Evolutionary conservation across 2,329 filamentous ascomycete genomes (phyloP).

Genomic region (Diplodia mutila): DNA sequence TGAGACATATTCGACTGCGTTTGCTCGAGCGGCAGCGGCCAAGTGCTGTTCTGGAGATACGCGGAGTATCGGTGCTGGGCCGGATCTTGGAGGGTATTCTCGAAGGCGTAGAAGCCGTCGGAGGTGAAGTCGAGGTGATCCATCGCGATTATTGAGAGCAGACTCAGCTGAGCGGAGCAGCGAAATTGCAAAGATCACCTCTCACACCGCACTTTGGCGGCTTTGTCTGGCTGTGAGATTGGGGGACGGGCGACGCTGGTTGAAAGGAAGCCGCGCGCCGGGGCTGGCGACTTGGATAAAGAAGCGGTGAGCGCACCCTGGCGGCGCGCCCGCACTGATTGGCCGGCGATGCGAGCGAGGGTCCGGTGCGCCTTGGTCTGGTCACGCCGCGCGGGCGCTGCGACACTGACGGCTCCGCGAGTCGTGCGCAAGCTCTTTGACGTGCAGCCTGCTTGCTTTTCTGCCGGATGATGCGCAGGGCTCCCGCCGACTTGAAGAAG

Average conservation of each 20-base stretch:
- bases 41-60: constrained; percentile 37
- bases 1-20: constrained; percentile 36
- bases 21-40: constrained; percentile 44
- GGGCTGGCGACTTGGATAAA: constrained; percentile 24
- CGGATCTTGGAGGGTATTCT: constrained; percentile 19
- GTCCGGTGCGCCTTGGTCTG: constrained; percentile 20
- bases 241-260: constrained; percentile 21
- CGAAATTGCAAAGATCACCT: constrained; percentile 27
- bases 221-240: constrained; percentile 21
- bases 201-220: constrained; percentile 27
- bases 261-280: constrained; percentile 25
- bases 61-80: constrained; percentile 31
- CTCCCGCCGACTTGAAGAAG: constrained; percentile 17
- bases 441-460: constrained; percentile 21
- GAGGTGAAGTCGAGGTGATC: constrained; percentile 27
- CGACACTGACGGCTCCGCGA: constrained; percentile 21
- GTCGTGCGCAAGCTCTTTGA: constrained; percentile 23
- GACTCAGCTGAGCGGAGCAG: constrained; percentile 25
- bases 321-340: constrained; percentile 20
- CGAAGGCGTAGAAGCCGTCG: constrained; percentile 25
- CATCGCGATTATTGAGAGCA: constrained; percentile 22
- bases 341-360: constrained; percentile 20
- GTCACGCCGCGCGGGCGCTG: constrained; percentile 19
- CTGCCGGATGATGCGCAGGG: constrained; percentile 22
- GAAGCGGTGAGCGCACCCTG: constrained; percentile 24